Percentiles rank a stretch among this genome's conserved stretches.
Conservation (phyloP, 148 eudicot species). For the Chenopodium formosanum region DNA sequence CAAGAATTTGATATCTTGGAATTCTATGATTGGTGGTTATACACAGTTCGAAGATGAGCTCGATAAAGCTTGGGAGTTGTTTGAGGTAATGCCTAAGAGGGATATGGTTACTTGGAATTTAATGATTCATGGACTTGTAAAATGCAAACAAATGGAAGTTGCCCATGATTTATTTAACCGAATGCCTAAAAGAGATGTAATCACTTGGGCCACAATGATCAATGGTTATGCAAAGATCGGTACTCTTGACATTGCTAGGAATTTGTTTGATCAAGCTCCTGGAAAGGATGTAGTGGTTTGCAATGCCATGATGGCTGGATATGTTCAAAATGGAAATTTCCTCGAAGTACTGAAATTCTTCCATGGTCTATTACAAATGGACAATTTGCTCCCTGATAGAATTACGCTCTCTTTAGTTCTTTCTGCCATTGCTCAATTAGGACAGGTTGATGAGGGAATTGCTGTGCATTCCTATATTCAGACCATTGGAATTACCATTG, state of each 20-base stretch:
- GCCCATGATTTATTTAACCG: constrained; percentile 47
- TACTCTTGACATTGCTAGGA: constrained; percentile 43
- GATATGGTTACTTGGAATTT: constrained; percentile 66
- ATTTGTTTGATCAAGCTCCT: constrained; percentile 50
- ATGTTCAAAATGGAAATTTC: constrained; percentile 47
- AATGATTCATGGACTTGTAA: constrained; percentile 56
- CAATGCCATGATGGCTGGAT: constrained; percentile 75
- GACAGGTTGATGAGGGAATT: constrained; percentile 53
- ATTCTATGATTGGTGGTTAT: constrained; percentile 67
- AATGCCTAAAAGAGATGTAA: constrained; percentile 57
- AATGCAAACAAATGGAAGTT: constrained; percentile 48
- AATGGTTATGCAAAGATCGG: constrained; percentile 66
- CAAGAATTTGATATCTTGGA: constrained; percentile 73
- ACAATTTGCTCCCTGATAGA: constrained; percentile 47
- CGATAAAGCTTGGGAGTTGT: constrained; percentile 51
- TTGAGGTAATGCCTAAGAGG: constrained; percentile 52
- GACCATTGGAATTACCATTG: constrained; percentile 30
- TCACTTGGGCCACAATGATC: constrained; percentile 72
- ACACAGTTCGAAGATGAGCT: constrained; percentile 40
- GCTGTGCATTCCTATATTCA: constrained; percentile 46
- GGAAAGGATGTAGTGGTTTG: constrained; percentile 57
- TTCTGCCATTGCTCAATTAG: constrained; percentile 62
- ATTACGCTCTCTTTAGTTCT: constrained; percentile 54
- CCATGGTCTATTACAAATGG: constrained; percentile 32
- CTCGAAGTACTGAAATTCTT: constrained; percentile 57